Evolutionary conservation across 1,139 yeast species (phyloP).

Genomic region (Hyphopichia burtonii): DNA sequence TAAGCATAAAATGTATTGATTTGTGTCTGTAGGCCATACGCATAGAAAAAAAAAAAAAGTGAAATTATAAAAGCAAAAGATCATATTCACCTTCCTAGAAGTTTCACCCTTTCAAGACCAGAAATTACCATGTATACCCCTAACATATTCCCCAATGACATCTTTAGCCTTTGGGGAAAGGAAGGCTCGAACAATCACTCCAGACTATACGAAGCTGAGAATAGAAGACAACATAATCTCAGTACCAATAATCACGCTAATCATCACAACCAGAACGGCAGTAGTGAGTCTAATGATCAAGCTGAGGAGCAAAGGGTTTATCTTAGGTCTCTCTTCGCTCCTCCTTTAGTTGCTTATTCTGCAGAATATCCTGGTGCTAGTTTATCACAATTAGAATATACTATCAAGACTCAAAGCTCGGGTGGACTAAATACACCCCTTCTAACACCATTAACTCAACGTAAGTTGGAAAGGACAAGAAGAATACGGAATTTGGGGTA

Average conservation of each 20-base stretch:
- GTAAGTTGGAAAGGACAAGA: constrained; percentile 40
- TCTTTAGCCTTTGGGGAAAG: constrained; percentile 42
- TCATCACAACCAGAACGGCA: constrained; percentile 3
- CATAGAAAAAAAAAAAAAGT: too few relatives aligned
- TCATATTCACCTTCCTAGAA: too few relatives aligned
- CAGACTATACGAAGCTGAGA: constrained; percentile 2
- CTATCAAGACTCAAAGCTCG: constrained; percentile 21
- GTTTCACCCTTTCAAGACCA: too few relatives aligned
- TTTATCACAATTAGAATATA: constrained; percentile 28
- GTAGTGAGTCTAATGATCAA: constrained; percentile 10
- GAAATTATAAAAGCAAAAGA: too few relatives aligned
- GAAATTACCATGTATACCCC: constrained; percentile 48
- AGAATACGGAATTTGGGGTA: constrained; percentile 50
- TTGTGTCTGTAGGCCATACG: too few relatives aligned
- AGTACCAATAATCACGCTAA: constrained; percentile 6
- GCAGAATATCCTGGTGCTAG: constrained; percentile 52
- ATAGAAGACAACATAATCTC: constrained; percentile 3
- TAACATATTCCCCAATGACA: constrained; percentile 40
- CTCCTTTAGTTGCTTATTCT: constrained; percentile 54
- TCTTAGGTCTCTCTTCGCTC: constrained; percentile 36
- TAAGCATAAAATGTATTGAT: too few relatives aligned
- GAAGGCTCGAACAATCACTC: constrained; percentile 8
- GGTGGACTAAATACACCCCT: constrained; percentile 15
- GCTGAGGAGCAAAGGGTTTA: constrained; percentile 19
- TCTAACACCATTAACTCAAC: constrained; percentile 30